Evolutionary conservation across 2,329 filamentous ascomycete genomes (phyloP).

Genomic region (Diaporthe aspalathi): DNA sequence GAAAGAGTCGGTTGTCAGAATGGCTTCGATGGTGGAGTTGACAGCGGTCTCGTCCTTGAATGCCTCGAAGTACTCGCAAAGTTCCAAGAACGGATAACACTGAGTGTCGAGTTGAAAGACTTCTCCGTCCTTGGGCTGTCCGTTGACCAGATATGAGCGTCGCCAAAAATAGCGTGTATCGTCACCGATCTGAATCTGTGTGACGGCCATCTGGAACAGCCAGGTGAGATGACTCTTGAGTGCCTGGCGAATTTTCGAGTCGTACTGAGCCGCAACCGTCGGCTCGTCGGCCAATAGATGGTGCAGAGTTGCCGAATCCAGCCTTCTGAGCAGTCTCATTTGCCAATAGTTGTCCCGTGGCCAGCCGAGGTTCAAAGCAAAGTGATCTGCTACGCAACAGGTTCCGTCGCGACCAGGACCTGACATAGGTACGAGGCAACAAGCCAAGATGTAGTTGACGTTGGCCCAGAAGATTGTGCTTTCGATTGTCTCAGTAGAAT

Average conservation of each 20-base stretch:
- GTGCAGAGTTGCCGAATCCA: not conserved
- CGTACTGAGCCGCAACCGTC: constrained; percentile 5
- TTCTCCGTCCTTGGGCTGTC: constrained; percentile 40
- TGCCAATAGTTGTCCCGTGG: constrained; percentile 44
- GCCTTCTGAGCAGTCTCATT: constrained; percentile 37
- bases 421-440: constrained; percentile 36
- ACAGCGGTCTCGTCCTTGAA: constrained; percentile 18
- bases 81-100: constrained; percentile 42
- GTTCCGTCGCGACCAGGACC: not conserved
- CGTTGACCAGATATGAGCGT: constrained; percentile 42
- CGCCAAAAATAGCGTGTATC: constrained; percentile 38
- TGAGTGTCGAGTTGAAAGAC: constrained; percentile 43
- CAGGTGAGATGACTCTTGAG: constrained; percentile 39
- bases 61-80: constrained; percentile 40
- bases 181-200: not conserved
- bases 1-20: constrained; percentile 32
- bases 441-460: constrained; percentile 41
- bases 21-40: constrained; percentile 9
- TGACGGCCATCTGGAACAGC: constrained; percentile 40
- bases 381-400: constrained; percentile 41
- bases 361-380: constrained; percentile 42
- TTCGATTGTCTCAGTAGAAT: constrained; percentile 28
- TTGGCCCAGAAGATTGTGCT: constrained; percentile 40
- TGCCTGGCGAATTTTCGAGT: not conserved
- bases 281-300: constrained; percentile 1